phyloP scores from a whole-genome alignment of 148 eudicot genomes.

The Simmondsia chinensis region DNA sequence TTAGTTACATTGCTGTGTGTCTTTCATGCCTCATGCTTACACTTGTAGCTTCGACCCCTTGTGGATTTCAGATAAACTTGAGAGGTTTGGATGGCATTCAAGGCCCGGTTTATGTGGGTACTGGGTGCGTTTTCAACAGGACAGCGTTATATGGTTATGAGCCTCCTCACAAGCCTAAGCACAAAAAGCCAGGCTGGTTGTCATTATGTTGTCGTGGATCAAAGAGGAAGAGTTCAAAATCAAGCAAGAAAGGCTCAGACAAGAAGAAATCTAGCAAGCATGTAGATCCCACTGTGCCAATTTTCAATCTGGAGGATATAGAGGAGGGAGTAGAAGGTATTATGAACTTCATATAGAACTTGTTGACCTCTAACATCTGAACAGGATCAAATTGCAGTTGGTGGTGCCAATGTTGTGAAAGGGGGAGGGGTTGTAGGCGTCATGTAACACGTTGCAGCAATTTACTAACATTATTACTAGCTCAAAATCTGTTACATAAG shows the following conservation, averaged over 20 bases:
- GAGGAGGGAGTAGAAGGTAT: constrained; percentile 86
- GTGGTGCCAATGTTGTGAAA: too few relatives aligned
- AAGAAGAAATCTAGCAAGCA: constrained; percentile 67
- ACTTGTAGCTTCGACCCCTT: neutral
- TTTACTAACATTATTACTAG: too few relatives aligned
- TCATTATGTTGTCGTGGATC: constrained; percentile 53
- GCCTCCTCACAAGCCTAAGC: constrained; percentile 72
- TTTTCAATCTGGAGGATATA: constrained; percentile 71
- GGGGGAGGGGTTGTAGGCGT: too few relatives aligned
- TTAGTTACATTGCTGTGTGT: neutral
- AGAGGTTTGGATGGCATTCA: constrained; percentile 93
- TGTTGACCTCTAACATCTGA: too few relatives aligned
- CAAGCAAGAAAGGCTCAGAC: constrained; percentile 58
- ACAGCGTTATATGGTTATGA: constrained; percentile 87
- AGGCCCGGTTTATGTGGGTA: constrained; percentile 91
- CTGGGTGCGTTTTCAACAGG: constrained; percentile 88
- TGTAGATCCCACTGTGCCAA: constrained; percentile 65
- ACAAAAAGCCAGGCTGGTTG: constrained; percentile 44
- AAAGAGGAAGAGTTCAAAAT: constrained; percentile 44
- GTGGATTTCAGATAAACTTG: constrained; percentile 56
- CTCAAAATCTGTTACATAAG: too few relatives aligned
- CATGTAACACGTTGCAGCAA: too few relatives aligned
- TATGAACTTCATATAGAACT: neutral
- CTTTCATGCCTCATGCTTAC: neutral
- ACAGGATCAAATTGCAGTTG: too few relatives aligned